phyloP scores from a whole-genome alignment of 2,329 filamentous ascomycete genomes.

The Trichoderma afroharzianum region DNA sequence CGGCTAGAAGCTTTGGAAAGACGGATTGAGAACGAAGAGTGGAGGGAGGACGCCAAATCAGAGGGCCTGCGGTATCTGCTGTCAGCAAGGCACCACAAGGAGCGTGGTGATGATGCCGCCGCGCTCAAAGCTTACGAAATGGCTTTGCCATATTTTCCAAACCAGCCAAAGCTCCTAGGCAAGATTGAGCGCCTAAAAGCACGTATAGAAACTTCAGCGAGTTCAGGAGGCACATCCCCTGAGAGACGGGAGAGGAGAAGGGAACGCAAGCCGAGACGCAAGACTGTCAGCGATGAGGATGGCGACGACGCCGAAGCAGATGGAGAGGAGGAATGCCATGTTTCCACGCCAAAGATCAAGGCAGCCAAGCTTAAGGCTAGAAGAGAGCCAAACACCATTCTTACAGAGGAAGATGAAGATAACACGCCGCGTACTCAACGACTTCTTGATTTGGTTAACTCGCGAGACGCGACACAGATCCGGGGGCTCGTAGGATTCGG shows the following conservation, averaged over 20 bases:
- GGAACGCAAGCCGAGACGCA: conserved; percentile 18
- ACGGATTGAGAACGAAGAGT: conserved; percentile 66
- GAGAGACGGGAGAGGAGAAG: conserved; percentile 23
- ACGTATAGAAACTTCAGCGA: conserved; percentile 40
- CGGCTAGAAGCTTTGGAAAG: conserved; percentile 81
- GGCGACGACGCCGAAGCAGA: conserved; percentile 24
- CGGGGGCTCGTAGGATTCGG: conserved; percentile 67
- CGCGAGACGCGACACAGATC: conserved; percentile 63
- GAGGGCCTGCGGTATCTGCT: conserved; percentile 82
- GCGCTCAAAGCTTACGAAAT: conserved; percentile 84
- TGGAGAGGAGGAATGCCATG: conserved; percentile 28
- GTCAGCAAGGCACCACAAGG: conserved; percentile 89
- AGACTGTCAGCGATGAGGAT: conserved; percentile 21
- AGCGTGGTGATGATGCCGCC: conserved; percentile 71
- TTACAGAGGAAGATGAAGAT: conserved; percentile 39
- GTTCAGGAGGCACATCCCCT: conserved; percentile 18
- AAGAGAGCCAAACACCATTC: conserved; percentile 22
- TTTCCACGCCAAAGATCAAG: conserved; percentile 26
- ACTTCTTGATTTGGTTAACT: conserved; percentile 70
- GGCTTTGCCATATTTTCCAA: conserved; percentile 80
- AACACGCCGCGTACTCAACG: conserved; percentile 56
- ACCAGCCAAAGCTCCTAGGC: conserved; percentile 70
- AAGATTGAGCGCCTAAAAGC: conserved; percentile 64
- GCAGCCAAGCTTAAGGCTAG: conserved; percentile 32
- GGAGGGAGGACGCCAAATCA: conserved; percentile 65